These are phyloP conservation scores for Priceomyces fermenticarens DNA, from an alignment of 805 yeast species.

Conservation along the genomic window DNA sequence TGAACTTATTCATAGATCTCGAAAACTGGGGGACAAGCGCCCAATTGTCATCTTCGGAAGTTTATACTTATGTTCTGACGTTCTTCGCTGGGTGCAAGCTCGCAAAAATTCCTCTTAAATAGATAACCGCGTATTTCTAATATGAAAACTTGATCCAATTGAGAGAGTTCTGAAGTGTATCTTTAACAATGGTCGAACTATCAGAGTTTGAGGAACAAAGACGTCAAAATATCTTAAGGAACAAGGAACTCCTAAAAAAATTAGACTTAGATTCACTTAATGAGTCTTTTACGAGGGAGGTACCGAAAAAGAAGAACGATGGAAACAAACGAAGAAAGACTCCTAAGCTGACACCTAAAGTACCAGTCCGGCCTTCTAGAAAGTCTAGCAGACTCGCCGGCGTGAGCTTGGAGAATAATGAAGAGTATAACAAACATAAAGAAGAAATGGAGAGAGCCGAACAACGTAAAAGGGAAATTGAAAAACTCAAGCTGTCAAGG, in stretches of 20 bases:
- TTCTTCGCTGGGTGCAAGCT: conserved; percentile 20
- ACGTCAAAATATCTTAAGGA: conserved; percentile 78
- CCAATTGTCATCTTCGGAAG: conserved; percentile 41
- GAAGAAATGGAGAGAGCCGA: conserved; percentile 34
- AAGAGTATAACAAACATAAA: conserved; percentile 32
- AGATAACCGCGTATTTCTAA: conserved; percentile 1
- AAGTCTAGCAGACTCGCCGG: conserved; percentile 82
- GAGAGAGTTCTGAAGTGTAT: neutral
- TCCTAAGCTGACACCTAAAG: conserved; percentile 20
- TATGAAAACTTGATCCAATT: neutral
- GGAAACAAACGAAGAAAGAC: conserved; percentile 26
- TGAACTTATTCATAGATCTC: conserved; percentile 9
- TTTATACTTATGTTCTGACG: conserved; percentile 40
- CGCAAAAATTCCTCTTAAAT: neutral
- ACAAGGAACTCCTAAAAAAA: conserved; percentile 68
- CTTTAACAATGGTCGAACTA: conserved; percentile 20
- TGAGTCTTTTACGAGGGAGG: conserved; percentile 49
- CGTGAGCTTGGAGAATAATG: conserved; percentile 52
- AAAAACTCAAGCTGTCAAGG: conserved; percentile 52
- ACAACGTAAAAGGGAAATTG: conserved; percentile 37
- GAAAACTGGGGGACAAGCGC: conserved; percentile 19
- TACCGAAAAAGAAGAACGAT: conserved; percentile 15
- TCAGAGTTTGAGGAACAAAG: conserved; percentile 72
- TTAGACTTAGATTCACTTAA: conserved; percentile 64
- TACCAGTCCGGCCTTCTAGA: conserved; percentile 52